Conservation (phyloP, 306 rosid genomes). For the Nissolia schottii region DNA sequence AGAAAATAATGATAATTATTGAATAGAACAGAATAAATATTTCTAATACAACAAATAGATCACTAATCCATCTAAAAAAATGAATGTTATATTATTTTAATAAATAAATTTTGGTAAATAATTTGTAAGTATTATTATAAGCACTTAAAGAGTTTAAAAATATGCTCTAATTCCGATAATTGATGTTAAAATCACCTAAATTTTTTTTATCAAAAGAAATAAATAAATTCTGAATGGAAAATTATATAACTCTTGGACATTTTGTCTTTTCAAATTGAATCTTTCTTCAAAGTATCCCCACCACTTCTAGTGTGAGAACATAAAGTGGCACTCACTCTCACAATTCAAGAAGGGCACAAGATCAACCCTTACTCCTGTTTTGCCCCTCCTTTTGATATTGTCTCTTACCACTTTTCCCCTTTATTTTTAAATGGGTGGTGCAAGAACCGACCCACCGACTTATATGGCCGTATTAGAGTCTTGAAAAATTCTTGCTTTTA, state of each 20-base stretch:
- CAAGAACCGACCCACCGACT: slow-evolving; percentile 63
- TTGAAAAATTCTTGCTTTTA: too few relatives aligned
- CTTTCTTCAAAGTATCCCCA: slow-evolving; percentile 27
- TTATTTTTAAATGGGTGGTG: slow-evolving; percentile 29
- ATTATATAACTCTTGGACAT: background rate
- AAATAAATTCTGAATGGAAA: too few relatives aligned
- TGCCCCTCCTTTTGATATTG: background rate
- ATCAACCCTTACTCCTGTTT: background rate
- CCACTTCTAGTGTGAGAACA: slow-evolving; percentile 33
- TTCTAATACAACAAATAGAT: too few relatives aligned
- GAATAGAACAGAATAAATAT: too few relatives aligned
- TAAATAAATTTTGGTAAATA: background rate
- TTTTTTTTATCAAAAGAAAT: too few relatives aligned
- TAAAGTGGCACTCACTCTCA: slow-evolving; percentile 50
- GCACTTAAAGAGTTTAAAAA: too few relatives aligned
- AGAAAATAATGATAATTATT: background rate
- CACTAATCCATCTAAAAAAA: too few relatives aligned
- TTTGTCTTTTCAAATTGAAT: slow-evolving; percentile 5
- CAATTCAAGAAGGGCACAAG: slow-evolving; percentile 1
- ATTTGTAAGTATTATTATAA: too few relatives aligned
- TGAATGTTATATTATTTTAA: background rate
- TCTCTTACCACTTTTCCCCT: background rate
- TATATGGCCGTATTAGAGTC: slow-evolving; percentile 33
- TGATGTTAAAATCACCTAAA: too few relatives aligned
- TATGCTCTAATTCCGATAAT: too few relatives aligned